These are phyloP conservation scores for Echites panduratus DNA, from an alignment of 257 asterid genomes.

Conservation along the genomic window DNA sequence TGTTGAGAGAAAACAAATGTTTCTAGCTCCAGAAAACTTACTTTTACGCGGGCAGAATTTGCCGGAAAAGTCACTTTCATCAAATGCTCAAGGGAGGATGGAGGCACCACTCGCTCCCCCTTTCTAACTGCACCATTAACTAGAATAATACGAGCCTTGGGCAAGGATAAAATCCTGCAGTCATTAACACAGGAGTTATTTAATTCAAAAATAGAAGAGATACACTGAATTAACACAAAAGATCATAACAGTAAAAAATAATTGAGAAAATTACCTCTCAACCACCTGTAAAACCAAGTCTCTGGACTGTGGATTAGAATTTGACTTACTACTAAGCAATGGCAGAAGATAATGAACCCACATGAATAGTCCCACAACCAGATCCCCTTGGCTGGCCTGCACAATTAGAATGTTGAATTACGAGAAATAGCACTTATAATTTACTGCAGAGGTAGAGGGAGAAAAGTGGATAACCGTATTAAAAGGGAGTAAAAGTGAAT, in stretches of 20 bases:
- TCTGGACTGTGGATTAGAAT: constrained; percentile 26
- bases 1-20: background rate
- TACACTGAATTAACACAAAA: background rate
- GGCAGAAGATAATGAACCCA: constrained; percentile 27
- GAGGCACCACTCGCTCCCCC: constrained; percentile 19
- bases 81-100: constrained; percentile 7
- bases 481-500: background rate
- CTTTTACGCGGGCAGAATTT: constrained; percentile 6
- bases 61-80: constrained; percentile 13
- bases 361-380: constrained; percentile 29
- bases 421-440: background rate
- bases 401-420: background rate
- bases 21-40: background rate
- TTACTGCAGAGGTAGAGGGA: background rate
- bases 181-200: no score
- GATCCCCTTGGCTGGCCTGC: constrained; percentile 34
- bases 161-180: constrained; percentile 13
- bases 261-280: constrained; percentile 22
- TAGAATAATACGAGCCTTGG: constrained; percentile 14
- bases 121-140: constrained; percentile 17
- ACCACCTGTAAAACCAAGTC: constrained; percentile 31
- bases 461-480: background rate
- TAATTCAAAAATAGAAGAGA: background rate
- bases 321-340: constrained; percentile 20
- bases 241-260: background rate